phyloP scores from a whole-genome alignment of 2,329 filamentous ascomycete species.

The Lachnellula cervina region DNA sequence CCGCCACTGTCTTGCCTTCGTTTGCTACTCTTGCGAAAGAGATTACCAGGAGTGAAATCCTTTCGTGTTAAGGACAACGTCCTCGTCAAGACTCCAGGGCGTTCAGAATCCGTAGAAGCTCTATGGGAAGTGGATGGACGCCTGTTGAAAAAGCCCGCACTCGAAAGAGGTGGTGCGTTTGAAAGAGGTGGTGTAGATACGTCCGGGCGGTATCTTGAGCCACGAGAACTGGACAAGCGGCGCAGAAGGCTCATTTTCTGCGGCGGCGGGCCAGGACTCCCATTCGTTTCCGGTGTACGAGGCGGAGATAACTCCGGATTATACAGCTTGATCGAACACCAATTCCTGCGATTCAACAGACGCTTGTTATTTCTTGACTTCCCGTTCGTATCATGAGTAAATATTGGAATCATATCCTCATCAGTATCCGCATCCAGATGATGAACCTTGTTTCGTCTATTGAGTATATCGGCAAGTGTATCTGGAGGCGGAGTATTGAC shows the following conservation, averaged over 20 bases:
- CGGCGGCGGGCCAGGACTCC: constrained; percentile 34
- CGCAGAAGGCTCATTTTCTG: constrained; percentile 25
- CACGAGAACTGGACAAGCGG: constrained; percentile 30
- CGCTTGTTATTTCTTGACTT: constrained; percentile 88
- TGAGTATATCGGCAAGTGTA: constrained; percentile 83
- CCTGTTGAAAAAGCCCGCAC: constrained; percentile 35
- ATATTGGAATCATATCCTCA: constrained; percentile 94
- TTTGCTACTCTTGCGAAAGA: constrained; percentile 45
- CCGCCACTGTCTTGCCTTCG: constrained; percentile 42
- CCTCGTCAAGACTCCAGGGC: constrained; percentile 43
- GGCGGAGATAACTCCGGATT: constrained; percentile 71
- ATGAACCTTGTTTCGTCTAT: constrained; percentile 82
- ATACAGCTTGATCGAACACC: constrained; percentile 89
- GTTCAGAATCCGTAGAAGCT: constrained; percentile 35
- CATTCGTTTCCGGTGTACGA: constrained; percentile 54
- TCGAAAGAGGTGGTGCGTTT: constrained; percentile 19
- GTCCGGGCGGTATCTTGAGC: constrained; percentile 29
- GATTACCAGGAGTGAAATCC: constrained; percentile 40
- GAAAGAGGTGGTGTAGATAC: constrained; percentile 24
- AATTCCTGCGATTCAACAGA: constrained; percentile 85
- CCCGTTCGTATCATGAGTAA: constrained; percentile 82
- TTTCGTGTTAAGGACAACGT: constrained; percentile 58
- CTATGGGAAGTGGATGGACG: constrained; percentile 39
- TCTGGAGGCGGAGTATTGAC: constrained; percentile 87
- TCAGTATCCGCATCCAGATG: constrained; percentile 74